Evolutionary conservation across 1,284 basidiomycete species (phyloP), one percentile per base, ranked within the genome.

Genomic region (Xerocomus amazonicus): DNA sequence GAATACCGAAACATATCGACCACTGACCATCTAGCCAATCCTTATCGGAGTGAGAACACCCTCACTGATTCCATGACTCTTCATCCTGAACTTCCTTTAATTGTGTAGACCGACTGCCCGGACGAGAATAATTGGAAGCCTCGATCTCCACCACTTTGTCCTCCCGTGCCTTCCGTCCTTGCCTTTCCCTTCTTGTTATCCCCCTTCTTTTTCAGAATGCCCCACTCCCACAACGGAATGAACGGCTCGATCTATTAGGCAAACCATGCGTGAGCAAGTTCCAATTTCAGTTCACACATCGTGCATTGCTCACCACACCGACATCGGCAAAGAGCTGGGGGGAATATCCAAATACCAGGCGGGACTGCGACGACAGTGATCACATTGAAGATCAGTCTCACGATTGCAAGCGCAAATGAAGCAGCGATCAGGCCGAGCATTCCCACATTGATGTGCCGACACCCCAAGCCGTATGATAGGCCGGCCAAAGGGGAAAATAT

Each of bases 401-500:
- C 77, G 58, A 99, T 86, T 6, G 95, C 93, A 56, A 98, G 81
- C 6, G 72, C 92, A 64, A 99, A 94, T 74, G 99, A 96, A 54
- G 92, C 72, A 29, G 84, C 95, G 53, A 99, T 84, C 56, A 99
- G 77, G 26, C 91, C 91, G 27, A 99, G 78, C 61, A 94, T 87
- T 33, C 73, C 90, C 51, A 98, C 86, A 56, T 86, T 90, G 57
- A 99, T 76, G 70, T 99, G 99, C 89, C 92, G n/a, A 98, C 46
- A 97, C 96, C 35, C 96, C 96, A 37, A 96, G 75, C n/a, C 96
- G 79, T 79, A 99, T 84, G 59, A 83, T 84, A 39, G 87, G 83
- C 3, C 3, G 96, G 96, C 96, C 97, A 99, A 13, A 99, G 80
- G 1, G 96, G 96, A 81, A 98, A 99, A n/a, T 93, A 99, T 97